Conservation (phyloP, 179 eudicot species). For the Sideroxylon spinosum region DNA sequence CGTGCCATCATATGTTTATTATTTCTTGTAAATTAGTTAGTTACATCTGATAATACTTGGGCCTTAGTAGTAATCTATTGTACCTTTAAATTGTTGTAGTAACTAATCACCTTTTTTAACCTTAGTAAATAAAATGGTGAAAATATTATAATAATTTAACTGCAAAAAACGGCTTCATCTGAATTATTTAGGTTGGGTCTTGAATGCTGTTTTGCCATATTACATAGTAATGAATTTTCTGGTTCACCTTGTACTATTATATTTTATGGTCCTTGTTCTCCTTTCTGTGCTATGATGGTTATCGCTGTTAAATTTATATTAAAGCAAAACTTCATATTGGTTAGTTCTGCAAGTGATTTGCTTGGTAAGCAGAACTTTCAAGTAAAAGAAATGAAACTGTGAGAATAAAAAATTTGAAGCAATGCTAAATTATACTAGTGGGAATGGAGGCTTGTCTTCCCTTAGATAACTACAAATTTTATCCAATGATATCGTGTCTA, state of each 20-base stretch:
- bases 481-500: not conserved
- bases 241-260: not conserved
- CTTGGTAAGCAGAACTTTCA: not conserved
- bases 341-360: not conserved
- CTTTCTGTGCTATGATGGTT: not conserved
- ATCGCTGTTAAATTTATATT: not conserved
- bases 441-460: not conserved
- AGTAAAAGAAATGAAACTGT: not conserved
- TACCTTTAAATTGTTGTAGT: too few relatives aligned
- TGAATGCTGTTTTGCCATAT: not conserved
- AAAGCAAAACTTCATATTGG: not conserved
- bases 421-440: not conserved
- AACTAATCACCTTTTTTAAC: not conserved
- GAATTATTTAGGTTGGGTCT: not conserved
- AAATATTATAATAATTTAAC: not conserved
- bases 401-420: not conserved
- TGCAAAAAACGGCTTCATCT: not conserved
- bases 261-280: not conserved
- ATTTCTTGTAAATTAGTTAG: not conserved
- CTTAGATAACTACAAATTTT: not conserved
- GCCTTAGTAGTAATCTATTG: not conserved
- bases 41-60: not conserved
- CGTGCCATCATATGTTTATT: not conserved
- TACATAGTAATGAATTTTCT: not conserved
- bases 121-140: not conserved